These are phyloP conservation scores for Sporothrix dimorphospora DNA, from an alignment of 2,329 filamentous ascomycete species.

Conservation along the genomic window DNA sequence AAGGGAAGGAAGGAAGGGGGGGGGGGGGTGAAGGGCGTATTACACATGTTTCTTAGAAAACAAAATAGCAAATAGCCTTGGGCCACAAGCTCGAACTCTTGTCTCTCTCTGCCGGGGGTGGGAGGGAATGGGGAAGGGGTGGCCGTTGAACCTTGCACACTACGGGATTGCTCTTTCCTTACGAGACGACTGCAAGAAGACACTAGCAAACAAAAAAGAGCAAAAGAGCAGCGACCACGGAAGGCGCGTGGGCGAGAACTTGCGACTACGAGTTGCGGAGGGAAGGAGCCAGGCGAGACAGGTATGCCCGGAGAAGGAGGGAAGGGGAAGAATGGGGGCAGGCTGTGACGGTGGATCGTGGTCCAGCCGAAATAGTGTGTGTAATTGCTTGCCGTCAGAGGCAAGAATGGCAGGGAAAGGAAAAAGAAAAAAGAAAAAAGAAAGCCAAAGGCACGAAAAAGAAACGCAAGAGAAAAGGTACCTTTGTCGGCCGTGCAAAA, in stretches of 20 bases:
- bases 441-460: constrained; percentile 11
- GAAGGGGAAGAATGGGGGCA: background rate
- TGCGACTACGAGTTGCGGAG: background rate
- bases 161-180: constrained; percentile 21
- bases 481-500: background rate
- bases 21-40: constrained; percentile 18
- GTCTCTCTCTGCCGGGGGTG: background rate
- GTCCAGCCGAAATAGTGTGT: constrained; percentile 18
- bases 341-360: background rate
- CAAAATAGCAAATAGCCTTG: constrained; percentile 21
- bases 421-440: background rate
- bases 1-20: background rate
- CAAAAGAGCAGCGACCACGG: background rate
- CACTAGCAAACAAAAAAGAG: background rate
- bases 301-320: background rate
- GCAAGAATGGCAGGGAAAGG: background rate
- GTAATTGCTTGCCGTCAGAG: constrained; percentile 25
- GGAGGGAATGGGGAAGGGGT: background rate
- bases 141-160: constrained; percentile 6
- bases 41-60: constrained; percentile 27
- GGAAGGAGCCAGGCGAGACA: constrained; percentile 14
- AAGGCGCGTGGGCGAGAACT: constrained; percentile 10
- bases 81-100: background rate
- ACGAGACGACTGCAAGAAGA: constrained; percentile 4
- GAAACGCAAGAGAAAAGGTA: background rate